Evolutionary conservation across 2,329 filamentous ascomycete species (phyloP).

Genomic region (Aureobasidium uvarum): DNA sequence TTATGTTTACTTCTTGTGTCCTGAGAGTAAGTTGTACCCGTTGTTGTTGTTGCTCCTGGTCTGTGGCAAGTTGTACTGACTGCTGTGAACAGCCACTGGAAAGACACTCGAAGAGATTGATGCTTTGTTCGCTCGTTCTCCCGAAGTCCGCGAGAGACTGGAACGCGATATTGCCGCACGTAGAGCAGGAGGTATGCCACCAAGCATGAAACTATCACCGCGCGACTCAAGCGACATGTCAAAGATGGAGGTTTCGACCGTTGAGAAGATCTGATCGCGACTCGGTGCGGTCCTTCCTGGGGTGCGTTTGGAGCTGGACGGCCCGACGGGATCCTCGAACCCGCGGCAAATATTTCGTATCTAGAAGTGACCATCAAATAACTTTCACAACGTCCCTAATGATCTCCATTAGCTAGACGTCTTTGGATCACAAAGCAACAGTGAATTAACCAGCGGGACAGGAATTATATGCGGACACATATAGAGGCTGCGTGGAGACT

Average conservation of each 20-base stretch:
- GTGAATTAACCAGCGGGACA: too few species aligned
- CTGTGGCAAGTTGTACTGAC: not conserved
- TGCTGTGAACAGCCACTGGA: slow-evolving; percentile 22
- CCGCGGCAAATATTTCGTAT: too few species aligned
- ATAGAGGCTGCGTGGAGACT: too few species aligned
- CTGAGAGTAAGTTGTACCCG: slow-evolving; percentile 28
- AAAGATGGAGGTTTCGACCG: not conserved
- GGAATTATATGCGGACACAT: too few species aligned
- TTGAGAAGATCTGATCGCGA: slow-evolving; percentile 35
- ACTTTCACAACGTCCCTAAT: too few species aligned
- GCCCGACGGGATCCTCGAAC: too few species aligned
- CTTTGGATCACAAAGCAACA: too few species aligned
- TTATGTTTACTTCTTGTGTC: slow-evolving; percentile 34
- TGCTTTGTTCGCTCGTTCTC: slow-evolving; percentile 29
- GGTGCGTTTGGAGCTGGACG: too few species aligned
- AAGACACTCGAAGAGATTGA: slow-evolving; percentile 31
- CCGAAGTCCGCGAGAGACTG: slow-evolving; percentile 20
- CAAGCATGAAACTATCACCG: not conserved
- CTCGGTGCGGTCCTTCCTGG: too few species aligned
- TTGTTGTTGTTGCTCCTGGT: not conserved
- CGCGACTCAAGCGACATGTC: not conserved
- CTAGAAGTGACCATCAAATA: too few species aligned
- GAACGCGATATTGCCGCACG: not conserved
- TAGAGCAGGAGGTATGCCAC: not conserved
- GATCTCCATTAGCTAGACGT: too few species aligned